phyloP scores from a whole-genome alignment of 1,139 yeast genomes.

The Geotrichum klebahnii region DNA sequence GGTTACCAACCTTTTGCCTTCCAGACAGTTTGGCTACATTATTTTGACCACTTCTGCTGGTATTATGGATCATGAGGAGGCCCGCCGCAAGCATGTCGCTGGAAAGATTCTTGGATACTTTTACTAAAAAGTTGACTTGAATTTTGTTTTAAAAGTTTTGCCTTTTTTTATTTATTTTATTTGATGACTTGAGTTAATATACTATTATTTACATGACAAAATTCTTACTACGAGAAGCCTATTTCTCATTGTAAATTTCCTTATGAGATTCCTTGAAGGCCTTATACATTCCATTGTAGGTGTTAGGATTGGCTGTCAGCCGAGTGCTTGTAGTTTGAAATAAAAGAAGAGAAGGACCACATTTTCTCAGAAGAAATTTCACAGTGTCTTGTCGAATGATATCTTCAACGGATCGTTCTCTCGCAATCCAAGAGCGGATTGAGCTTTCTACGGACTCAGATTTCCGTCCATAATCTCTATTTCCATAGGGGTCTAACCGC shows the following conservation, averaged over 20 bases:
- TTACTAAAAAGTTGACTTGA: no score
- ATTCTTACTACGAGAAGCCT: no score
- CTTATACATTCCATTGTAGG: slow-evolving; percentile 3
- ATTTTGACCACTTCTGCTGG: slow-evolving; percentile 98
- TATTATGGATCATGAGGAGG: slow-evolving; percentile 99
- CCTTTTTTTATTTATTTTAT: no score
- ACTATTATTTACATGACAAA: no score
- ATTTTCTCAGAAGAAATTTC: slow-evolving; percentile 28
- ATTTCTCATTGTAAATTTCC: slow-evolving; percentile 3
- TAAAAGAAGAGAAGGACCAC: slow-evolving; percentile 30
- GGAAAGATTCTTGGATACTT: slow-evolving; percentile 97
- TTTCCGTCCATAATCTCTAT: slow-evolving; percentile 29
- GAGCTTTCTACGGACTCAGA: slow-evolving; percentile 28
- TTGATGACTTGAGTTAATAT: no score
- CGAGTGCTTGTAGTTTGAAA: slow-evolving; percentile 1
- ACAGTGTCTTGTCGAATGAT: slow-evolving; percentile 36
- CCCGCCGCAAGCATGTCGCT: slow-evolving; percentile 99
- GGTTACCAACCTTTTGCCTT: slow-evolving; percentile 96
- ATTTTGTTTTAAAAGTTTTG: no score
- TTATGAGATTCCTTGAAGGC: slow-evolving; percentile 2
- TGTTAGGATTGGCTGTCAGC: background rate
- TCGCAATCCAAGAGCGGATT: slow-evolving; percentile 33
- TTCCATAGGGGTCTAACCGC: slow-evolving; percentile 38
- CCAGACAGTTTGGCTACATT: slow-evolving; percentile 97
- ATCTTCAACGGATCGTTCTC: slow-evolving; percentile 34